A percentile compares a stretch with the other conserved stretches of the same genome.
phyloP scores from a whole-genome alignment of 331 rosid species.

The Saraca asoca region DNA sequence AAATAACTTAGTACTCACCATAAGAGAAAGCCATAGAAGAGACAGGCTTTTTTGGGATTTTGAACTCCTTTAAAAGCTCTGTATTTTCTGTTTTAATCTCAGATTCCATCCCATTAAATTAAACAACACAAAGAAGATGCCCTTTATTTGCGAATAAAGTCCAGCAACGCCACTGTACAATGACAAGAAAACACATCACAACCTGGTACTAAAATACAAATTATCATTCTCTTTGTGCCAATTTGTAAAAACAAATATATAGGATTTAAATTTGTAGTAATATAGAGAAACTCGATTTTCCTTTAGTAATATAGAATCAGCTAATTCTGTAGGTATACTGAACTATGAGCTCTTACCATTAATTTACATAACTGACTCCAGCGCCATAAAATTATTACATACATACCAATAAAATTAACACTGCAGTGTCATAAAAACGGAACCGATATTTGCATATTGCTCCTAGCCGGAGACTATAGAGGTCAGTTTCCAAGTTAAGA shows the following conservation, averaged over 20 bases:
- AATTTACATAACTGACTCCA: neutral
- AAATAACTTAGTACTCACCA: constrained; percentile 34
- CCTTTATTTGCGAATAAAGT: constrained; percentile 43
- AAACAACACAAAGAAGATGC: constrained; percentile 39
- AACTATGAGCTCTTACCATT: neutral
- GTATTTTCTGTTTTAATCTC: constrained; percentile 42
- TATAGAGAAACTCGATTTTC: neutral
- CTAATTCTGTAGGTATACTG: neutral
- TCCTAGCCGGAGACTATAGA: neutral
- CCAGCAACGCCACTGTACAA: constrained; percentile 41
- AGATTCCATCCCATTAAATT: constrained; percentile 37
- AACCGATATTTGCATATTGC: neutral
- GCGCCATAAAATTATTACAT: neutral
- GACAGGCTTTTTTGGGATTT: constrained; percentile 42
- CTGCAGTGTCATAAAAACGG: neutral
- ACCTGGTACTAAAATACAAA: neutral
- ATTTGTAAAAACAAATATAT: constrained; percentile 5
- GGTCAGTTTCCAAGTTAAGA: neutral
- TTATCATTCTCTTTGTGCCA: constrained; percentile 7
- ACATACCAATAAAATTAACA: neutral
- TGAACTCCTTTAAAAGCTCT: constrained; percentile 39
- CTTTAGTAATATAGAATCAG: neutral
- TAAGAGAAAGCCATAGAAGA: constrained; percentile 48
- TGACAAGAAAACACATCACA: constrained; percentile 20
- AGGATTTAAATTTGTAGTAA: constrained; percentile 7